Evolutionary conservation across 768 basidiomycete species (phyloP), one percentile per base, ranked within the genome.

Genomic region (Galerina sulciceps): DNA sequence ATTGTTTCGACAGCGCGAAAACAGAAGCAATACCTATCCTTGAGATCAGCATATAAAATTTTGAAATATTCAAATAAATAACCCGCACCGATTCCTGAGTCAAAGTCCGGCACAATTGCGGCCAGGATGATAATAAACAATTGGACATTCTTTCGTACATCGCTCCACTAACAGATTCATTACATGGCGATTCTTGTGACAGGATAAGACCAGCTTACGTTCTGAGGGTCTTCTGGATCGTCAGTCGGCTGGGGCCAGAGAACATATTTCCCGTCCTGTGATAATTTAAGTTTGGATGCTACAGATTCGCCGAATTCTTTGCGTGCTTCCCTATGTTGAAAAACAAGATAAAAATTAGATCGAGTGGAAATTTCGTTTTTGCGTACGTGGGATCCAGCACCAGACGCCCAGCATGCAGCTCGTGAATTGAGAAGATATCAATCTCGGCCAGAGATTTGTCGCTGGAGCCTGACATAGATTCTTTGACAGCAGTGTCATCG

Each of bases 241-340:
- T 88, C 83, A 1, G 81, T 79, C 1, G 88, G 87, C 64, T 89
- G 88, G 17, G 88, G 88, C 85, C 87, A 89, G 0, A 90, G 78
- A 10, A 89, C 81, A 48, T 79, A 85, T 15, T 75, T 81, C 0
- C 87, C 86, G 55, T 87, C 84, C 15, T 64, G 58, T 4, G 83
- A 79, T 6, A 87, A 74, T 75, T 89, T 89, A 53, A 89, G 75
- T 47, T 67, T 76, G 4, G 80, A 72, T 0, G 87, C 85, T 38
- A 86, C 67, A 3, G 72, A 73, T 20, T 82, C 82, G 10, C 87
- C 87, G 47, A 88, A 82, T 70, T 88, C 87, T 55, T 82, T 72
- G 64, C 75, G 77, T 0, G 88, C 88, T 71, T 90, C 87, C 42
- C 85, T 87, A n/a, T 1, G 17, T 4, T 17, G 22, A 15, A 41